Evolutionary conservation across 2,329 filamentous ascomycete genomes (phyloP).

Genomic region (Aureobasidium sp.): DNA sequence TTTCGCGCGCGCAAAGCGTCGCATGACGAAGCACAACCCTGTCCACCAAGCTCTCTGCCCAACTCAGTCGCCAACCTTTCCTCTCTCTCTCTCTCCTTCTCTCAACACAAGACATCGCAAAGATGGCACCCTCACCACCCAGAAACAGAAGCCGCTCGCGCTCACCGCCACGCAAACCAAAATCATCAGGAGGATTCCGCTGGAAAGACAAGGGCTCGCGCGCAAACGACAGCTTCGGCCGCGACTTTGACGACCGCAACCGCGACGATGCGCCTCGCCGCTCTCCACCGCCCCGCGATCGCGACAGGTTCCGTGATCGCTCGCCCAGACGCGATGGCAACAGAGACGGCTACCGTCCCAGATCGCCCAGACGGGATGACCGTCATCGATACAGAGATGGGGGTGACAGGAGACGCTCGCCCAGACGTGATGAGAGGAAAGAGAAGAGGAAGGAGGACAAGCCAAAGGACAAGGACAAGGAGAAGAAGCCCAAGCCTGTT

Average conservation of each 20-base stretch:
- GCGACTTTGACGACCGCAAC: slow-evolving; percentile 18
- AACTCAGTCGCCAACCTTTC: background rate
- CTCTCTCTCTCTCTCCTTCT: background rate
- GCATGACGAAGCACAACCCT: slow-evolving; percentile 1
- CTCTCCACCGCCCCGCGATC: slow-evolving; percentile 21
- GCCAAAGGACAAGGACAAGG: slow-evolving; percentile 22
- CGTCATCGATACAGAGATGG: slow-evolving; percentile 21
- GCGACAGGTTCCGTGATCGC: slow-evolving; percentile 14
- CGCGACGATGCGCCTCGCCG: slow-evolving; percentile 27
- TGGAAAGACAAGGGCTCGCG: slow-evolving; percentile 27
- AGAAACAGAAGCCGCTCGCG: slow-evolving; percentile 20
- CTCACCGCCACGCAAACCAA: slow-evolving; percentile 25
- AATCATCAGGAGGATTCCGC: slow-evolving; percentile 27
- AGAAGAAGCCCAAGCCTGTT: slow-evolving; percentile 16
- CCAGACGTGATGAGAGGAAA: slow-evolving; percentile 7
- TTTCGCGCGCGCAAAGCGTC: background rate
- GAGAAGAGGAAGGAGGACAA: slow-evolving; percentile 13
- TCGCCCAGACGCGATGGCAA: slow-evolving; percentile 7
- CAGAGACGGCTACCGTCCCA: slow-evolving; percentile 13
- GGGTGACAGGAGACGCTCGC: background rate
- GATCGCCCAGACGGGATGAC: slow-evolving; percentile 11
- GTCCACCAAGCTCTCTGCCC: background rate
- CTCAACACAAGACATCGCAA: background rate
- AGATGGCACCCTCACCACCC: background rate
- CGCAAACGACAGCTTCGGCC: slow-evolving; percentile 18